Evolutionary conservation across 441 rosid species (phyloP), one percentile per base, ranked within the genome.

Genomic region (Populus hybrid): DNA sequence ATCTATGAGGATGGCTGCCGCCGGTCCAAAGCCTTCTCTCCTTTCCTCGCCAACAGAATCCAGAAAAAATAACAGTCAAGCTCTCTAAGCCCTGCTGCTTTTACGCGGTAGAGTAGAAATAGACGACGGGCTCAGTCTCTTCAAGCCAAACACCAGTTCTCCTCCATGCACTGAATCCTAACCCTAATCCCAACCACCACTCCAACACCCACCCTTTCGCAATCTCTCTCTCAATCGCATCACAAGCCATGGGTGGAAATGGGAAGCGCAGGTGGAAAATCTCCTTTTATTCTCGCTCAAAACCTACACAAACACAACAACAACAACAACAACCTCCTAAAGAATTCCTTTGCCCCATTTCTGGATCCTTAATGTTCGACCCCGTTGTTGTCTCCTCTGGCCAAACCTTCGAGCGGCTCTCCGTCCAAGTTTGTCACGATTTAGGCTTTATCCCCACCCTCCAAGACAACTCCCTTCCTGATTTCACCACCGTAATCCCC

Each of bases 301-400:
- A 75, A 6, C 69, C 69, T 0, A 68, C 59, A 59, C 5, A 20
- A 73, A 38, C 42, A 20, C 81, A 74, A 66, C 54, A 66, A 1
- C 40, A 64, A 21, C 81, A 74, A 66, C 54, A 66, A 2, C 40
- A 64, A 26, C 81, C 84, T 20, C 98, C 92, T 0, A 23, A 81
- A 14, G 97, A 93, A 74, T 92, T 93, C 77, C 83, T 89, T 46
- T 95, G 99, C 77, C 95, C 94, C 1, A 82, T 95, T 82, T 92
- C 97, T 4, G 92, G 93, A 42, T 87, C 87, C 40, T 74, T 94
- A 79, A 95, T 95, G 98, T 87, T 87, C 0, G 99, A 92, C 67
- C 98, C 99, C 2, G 90, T 93, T 18, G 91, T 95, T 11, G 97
- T 95, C 82, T 80, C 95, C 50, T 95, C 98, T 3, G 99, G 99